Conservation (phyloP, 148 eudicot species). For the Rhododendron simsii region DNA sequence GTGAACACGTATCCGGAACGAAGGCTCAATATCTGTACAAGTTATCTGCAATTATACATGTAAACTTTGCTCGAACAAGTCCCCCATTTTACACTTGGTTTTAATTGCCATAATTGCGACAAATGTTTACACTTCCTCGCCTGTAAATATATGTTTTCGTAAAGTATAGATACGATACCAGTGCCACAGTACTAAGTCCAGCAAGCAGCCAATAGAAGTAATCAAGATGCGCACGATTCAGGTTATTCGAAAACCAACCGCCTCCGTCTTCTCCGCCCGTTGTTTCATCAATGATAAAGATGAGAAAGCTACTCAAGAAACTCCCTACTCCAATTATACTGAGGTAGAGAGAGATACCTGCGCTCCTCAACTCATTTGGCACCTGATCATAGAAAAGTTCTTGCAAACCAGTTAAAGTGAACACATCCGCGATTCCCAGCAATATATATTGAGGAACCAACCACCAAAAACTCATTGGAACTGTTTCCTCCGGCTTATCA, state of each 20-base stretch:
- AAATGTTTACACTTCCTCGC: neutral
- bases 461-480: slow-evolving; percentile 48
- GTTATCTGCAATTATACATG: neutral
- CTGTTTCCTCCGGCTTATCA: slow-evolving; percentile 15
- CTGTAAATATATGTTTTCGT: slow-evolving; percentile 26
- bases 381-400: slow-evolving; percentile 47
- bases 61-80: neutral
- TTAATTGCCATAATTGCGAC: neutral
- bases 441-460: slow-evolving; percentile 36
- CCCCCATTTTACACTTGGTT: neutral
- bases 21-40: neutral
- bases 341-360: slow-evolving; percentile 33
- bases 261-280: slow-evolving; percentile 21
- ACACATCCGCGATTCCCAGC: slow-evolving; percentile 36
- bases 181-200: slow-evolving; percentile 15
- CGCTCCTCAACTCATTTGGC: slow-evolving; percentile 35
- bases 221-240: slow-evolving; percentile 58
- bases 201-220: slow-evolving; percentile 66
- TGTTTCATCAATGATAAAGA: slow-evolving; percentile 20
- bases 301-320: slow-evolving; percentile 31
- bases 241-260: slow-evolving; percentile 57
- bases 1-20: neutral
- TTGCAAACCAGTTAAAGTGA: slow-evolving; percentile 38
- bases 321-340: slow-evolving; percentile 39
- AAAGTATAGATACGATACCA: slow-evolving; percentile 14